A percentile compares a stretch with the other conserved stretches of the same genome.
Evolutionary conservation across 495 filamentous ascomycete species (phyloP).

Genomic region (Lichenothelia convexa): DNA sequence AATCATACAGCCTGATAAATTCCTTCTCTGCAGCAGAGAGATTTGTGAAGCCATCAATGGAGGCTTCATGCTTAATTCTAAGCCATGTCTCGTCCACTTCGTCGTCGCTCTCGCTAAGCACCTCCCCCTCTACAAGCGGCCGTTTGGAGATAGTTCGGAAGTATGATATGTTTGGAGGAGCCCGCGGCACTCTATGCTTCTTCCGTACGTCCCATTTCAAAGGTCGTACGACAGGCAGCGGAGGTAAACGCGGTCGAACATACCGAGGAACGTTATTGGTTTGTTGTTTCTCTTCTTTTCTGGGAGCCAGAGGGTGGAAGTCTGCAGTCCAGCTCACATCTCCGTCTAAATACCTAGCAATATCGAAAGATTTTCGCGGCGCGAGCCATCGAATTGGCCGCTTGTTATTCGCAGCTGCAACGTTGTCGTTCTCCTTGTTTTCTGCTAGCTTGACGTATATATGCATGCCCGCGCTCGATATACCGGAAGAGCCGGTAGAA

Average conservation of each 20-base stretch:
- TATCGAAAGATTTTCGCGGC: neutral
- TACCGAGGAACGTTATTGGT: neutral
- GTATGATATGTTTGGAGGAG: conserved; percentile 10
- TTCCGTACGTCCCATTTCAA: conserved; percentile 1
- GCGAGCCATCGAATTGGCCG: neutral
- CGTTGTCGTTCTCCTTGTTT: neutral
- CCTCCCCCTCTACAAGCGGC: conserved; percentile 9
- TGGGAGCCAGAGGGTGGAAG: no score
- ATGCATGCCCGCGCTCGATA: no score
- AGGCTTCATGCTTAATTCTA: conserved; percentile 8
- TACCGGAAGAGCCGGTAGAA: no score
- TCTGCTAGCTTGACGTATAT: neutral
- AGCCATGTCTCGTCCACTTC: conserved; percentile 14
- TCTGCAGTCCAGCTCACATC: neutral
- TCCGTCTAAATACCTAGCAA: neutral
- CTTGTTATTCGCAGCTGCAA: neutral
- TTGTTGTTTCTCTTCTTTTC: neutral
- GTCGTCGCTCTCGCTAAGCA: conserved; percentile 17
- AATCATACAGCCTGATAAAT: conserved; percentile 13
- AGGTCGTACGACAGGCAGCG: neutral
- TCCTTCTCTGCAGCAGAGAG: conserved; percentile 4
- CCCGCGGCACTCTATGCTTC: conserved; percentile 6
- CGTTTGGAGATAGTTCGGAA: conserved; percentile 16
- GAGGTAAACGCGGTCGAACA: neutral
- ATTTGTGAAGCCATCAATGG: conserved; percentile 7